These are phyloP conservation scores for Hemisphaericaspora subhashii DNA, from an alignment of 1,139 yeast species.

Conservation along the genomic window DNA sequence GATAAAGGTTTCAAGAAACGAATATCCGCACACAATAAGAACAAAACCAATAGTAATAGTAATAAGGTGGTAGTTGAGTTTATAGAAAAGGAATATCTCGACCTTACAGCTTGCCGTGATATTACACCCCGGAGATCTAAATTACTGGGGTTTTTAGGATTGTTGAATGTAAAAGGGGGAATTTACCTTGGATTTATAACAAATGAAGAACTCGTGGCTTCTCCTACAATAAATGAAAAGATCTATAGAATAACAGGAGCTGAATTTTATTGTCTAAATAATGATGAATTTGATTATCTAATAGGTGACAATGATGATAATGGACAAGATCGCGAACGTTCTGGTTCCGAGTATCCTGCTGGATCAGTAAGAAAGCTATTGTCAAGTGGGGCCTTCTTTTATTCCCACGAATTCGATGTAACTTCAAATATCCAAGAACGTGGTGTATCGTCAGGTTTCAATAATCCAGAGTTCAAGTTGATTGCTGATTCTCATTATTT, in stretches of 20 bases:
- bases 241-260: slow-evolving; percentile 56
- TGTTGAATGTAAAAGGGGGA: slow-evolving; percentile 53
- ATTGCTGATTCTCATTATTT: slow-evolving; percentile 50
- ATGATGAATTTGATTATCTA: slow-evolving; percentile 51
- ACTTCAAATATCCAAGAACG: slow-evolving; percentile 63
- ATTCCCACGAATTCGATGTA: slow-evolving; percentile 64
- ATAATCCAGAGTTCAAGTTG: slow-evolving; percentile 24
- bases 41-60: slow-evolving; percentile 7
- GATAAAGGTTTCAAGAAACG: slow-evolving; percentile 11
- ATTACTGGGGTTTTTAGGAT: slow-evolving; percentile 60
- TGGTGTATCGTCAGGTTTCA: slow-evolving; percentile 27
- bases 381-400: slow-evolving; percentile 65
- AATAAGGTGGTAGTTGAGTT: slow-evolving; percentile 54
- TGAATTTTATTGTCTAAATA: slow-evolving; percentile 62
- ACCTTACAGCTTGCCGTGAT: slow-evolving; percentile 41
- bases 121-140: slow-evolving; percentile 32
- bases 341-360: slow-evolving; percentile 52
- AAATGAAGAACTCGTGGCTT: slow-evolving; percentile 55
- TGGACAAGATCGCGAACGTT: slow-evolving; percentile 16
- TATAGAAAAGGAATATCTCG: slow-evolving; percentile 34
- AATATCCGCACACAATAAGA: slow-evolving; percentile 10
- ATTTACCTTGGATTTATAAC: slow-evolving; percentile 61
- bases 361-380: slow-evolving; percentile 56
- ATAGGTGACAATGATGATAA: slow-evolving; percentile 22
- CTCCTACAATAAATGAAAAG: slow-evolving; percentile 55